These are phyloP conservation scores for Coemansia brasiliensis DNA, from an alignment of 192 early-diverging fungal genomes.

Conservation along the genomic window DNA sequence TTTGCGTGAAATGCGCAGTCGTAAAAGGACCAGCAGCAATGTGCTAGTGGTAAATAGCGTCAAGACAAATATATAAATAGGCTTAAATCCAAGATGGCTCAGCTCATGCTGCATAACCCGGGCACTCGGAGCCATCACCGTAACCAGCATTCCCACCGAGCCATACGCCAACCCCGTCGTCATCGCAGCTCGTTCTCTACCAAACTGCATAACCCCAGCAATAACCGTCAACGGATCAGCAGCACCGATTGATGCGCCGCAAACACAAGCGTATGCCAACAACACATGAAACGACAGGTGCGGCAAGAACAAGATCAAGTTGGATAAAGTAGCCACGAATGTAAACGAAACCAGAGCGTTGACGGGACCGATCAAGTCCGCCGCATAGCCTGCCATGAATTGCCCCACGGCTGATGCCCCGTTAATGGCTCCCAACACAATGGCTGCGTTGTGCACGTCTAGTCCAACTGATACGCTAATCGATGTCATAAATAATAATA, in stretches of 20 bases:
- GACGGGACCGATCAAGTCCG: slow-evolving; percentile 35
- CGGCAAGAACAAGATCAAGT: slow-evolving; percentile 37
- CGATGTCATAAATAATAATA: slow-evolving; percentile 43
- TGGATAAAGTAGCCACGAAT: slow-evolving; percentile 26
- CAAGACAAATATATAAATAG: slow-evolving; percentile 24
- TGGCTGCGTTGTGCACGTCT: slow-evolving; percentile 50
- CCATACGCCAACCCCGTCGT: slow-evolving; percentile 39
- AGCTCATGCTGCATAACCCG: slow-evolving; percentile 22
- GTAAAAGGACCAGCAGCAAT: slow-evolving; percentile 21
- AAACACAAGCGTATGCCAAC: slow-evolving; percentile 40
- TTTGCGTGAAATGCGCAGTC: slow-evolving; percentile 31
- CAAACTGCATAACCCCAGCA: slow-evolving; percentile 41
- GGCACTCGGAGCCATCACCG: slow-evolving; percentile 27
- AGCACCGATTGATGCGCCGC: slow-evolving; percentile 45
- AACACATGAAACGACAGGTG: slow-evolving; percentile 25
- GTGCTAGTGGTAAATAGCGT: slow-evolving; percentile 32
- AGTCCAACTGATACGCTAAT: slow-evolving; percentile 45
- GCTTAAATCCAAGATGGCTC: slow-evolving; percentile 13
- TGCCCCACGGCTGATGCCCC: slow-evolving; percentile 49
- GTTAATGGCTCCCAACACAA: slow-evolving; percentile 41
- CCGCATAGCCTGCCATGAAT: slow-evolving; percentile 46
- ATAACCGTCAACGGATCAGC: slow-evolving; percentile 47
- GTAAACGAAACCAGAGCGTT: slow-evolving; percentile 40
- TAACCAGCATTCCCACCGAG: slow-evolving; percentile 36
- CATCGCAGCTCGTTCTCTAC: slow-evolving; percentile 14